phyloP scores from a whole-genome alignment of 2,329 filamentous ascomycete species.

The Metarhizium album region DNA sequence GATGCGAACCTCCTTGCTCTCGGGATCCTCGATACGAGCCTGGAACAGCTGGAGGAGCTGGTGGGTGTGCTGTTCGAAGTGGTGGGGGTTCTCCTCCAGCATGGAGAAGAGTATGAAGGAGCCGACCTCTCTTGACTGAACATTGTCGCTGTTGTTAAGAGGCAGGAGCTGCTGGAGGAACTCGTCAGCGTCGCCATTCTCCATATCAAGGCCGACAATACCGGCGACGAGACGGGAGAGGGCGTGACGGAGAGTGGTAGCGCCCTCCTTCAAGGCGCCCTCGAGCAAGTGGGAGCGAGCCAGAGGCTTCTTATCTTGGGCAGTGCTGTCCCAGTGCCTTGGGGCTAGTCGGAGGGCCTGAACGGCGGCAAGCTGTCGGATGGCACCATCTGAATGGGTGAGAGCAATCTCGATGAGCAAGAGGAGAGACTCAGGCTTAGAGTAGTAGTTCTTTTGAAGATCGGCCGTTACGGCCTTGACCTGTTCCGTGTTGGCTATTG shows the following conservation, averaged over 20 bases:
- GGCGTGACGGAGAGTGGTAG: conserved; percentile 70
- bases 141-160: conserved; percentile 63
- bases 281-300: conserved; percentile 78
- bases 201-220: conserved; percentile 75
- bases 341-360: conserved; percentile 73
- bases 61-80: conserved; percentile 69
- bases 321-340: conserved; percentile 75
- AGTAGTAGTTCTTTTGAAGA: conserved; percentile 90
- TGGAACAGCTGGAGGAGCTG: conserved; percentile 76
- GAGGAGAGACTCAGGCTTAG: conserved; percentile 70
- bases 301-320: conserved; percentile 64
- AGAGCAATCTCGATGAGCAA: conserved; percentile 82
- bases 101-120: conserved; percentile 90
- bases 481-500: conserved; percentile 71
- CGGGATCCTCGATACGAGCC: conserved; percentile 79
- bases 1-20: conserved; percentile 85
- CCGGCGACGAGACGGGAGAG: conserved; percentile 79
- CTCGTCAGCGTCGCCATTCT: conserved; percentile 64
- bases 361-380: conserved; percentile 85
- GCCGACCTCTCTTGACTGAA: conserved; percentile 76
- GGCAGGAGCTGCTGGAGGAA: conserved; percentile 70
- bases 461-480: conserved; percentile 84
- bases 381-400: conserved; percentile 58
- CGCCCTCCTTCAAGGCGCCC: conserved; percentile 69
- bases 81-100: conserved; percentile 75